Evolutionary conservation across 352 stramenopile genomes (phyloP), one percentile per base, ranked within the genome.

Genomic region (Thalassiosira mediterranea): DNA sequence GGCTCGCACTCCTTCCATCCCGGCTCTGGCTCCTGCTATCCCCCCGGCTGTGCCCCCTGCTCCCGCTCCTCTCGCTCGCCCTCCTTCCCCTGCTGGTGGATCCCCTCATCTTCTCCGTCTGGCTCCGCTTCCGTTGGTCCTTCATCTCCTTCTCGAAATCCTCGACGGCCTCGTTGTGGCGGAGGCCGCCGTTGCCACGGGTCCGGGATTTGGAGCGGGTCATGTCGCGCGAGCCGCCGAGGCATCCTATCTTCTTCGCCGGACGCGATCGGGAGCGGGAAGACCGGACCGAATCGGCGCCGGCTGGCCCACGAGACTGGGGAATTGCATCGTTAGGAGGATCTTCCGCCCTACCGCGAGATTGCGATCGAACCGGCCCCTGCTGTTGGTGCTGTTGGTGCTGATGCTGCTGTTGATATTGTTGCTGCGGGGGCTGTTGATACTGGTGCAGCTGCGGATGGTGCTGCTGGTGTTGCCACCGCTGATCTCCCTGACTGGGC

Each of bases 71-170:
- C 23, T 23, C 34, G 2, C 21, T 58, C 10, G 11, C 1, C 28
- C 26, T 4, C 25, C 3, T 11, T 11, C 3, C 7, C 32, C 8
- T n/a, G 19, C 1, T 13, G 34, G 19, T 42, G 17, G 2, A 38
- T 0, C n/a, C 28, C 13, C 11, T 62, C 15, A 65, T 64, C n/a
- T 13, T 7, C 25, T 64, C 56, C 40, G 23, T 31, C 44, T 48
- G 31, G 26, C n/a, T 52, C 29, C n/a, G 8, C 38, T 32, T 42
- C 44, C 19, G 7, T 1, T 31, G 4, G 23, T 29, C 2, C 34
- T 53, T 48, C 56, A 65, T 65, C 44, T 65, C 26, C 34, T 34
- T 11, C 44, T 65, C 56, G 44, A 65, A 65, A 26, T 26, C 8
- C 25, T 53, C 44, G 10, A 65, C 17, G 5, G 8, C 44, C 44